These are phyloP conservation scores for Claviceps quebecensis DNA, from an alignment of 2,329 filamentous ascomycete genomes.

Conservation along the genomic window DNA sequence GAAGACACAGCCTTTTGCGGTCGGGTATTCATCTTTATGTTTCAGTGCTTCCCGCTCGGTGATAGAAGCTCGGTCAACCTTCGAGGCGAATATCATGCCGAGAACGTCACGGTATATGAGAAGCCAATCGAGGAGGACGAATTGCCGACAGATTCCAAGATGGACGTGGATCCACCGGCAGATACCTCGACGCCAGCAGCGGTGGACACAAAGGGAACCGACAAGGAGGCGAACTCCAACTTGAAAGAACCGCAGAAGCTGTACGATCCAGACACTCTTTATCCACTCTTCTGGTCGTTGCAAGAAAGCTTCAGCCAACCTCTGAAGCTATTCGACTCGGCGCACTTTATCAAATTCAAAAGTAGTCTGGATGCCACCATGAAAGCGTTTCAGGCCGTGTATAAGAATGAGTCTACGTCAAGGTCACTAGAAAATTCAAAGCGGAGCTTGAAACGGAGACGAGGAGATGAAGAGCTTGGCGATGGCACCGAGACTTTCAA, in stretches of 20 bases:
- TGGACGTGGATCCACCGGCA: conserved; percentile 50
- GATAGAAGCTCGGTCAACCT: conserved; percentile 97
- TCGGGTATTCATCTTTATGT: conserved; percentile 94
- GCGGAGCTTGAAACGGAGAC: conserved; percentile 57
- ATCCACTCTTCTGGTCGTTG: conserved; percentile 86
- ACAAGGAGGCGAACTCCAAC: conserved; percentile 28
- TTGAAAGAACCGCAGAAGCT: conserved; percentile 34
- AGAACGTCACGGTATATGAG: conserved; percentile 81
- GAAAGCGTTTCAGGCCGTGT: conserved; percentile 37
- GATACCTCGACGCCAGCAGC: conserved; percentile 17
- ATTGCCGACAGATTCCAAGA: conserved; percentile 20
- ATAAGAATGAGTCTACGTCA: conserved; percentile 32
- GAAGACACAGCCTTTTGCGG: conserved; percentile 97
- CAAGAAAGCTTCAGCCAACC: conserved; percentile 89
- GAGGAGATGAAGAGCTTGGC: conserved; percentile 37
- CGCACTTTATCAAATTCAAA: conserved; percentile 69
- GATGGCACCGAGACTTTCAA: conserved; percentile 52
- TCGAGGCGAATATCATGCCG: conserved; percentile 85
- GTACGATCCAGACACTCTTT: conserved; percentile 58
- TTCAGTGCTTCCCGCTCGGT: conserved; percentile 91
- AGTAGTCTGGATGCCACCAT: conserved; percentile 55
- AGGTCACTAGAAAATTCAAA: conserved; percentile 49
- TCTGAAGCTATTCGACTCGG: conserved; percentile 60
- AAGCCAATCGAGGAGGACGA: conserved; percentile 21
- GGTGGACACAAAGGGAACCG: conserved; percentile 5